Percentiles rank a stretch among this genome's conserved stretches.
Evolutionary conservation across 2,329 filamentous ascomycete species (phyloP).

Genomic region (Plenodomus tracheiphilus): DNA sequence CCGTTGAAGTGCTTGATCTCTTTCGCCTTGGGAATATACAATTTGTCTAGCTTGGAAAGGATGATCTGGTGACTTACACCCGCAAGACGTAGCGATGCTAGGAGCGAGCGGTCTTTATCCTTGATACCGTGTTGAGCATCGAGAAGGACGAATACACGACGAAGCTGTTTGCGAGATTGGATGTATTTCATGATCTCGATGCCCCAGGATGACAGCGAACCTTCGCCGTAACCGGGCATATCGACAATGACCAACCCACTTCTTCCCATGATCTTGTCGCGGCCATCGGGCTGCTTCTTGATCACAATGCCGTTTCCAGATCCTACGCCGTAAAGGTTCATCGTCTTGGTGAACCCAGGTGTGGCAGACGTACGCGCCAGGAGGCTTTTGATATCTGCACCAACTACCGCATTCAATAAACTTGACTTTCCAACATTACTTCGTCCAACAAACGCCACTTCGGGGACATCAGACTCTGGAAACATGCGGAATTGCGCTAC

Average conservation of each 20-base stretch:
- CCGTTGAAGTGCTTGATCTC: slow-evolving; percentile 18
- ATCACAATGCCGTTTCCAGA: slow-evolving; percentile 27
- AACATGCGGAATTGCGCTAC: slow-evolving; percentile 63
- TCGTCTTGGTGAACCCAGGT: slow-evolving; percentile 64
- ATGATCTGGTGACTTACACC: slow-evolving; percentile 67
- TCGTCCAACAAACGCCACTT: slow-evolving; percentile 69
- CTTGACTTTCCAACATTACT: slow-evolving; percentile 73
- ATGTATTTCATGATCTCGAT: slow-evolving; percentile 71
- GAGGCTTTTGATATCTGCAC: slow-evolving; percentile 49
- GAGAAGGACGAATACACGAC: slow-evolving; percentile 66
- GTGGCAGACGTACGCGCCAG: slow-evolving; percentile 57
- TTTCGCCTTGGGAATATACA: slow-evolving; percentile 31
- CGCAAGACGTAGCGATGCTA: slow-evolving; percentile 59
- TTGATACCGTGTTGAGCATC: slow-evolving; percentile 68
- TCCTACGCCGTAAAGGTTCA: slow-evolving; percentile 69
- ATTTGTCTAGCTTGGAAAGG: slow-evolving; percentile 65
- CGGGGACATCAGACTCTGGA: slow-evolving; percentile 58
- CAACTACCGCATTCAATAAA: slow-evolving; percentile 64
- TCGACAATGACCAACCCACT: slow-evolving; percentile 64
- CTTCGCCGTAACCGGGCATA: slow-evolving; percentile 72
- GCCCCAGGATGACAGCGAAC: slow-evolving; percentile 65
- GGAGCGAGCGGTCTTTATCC: slow-evolving; percentile 59
- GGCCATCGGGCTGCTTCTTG: slow-evolving; percentile 17
- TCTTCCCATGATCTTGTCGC: slow-evolving; percentile 39
- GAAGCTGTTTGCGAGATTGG: slow-evolving; percentile 62